These are phyloP conservation scores for Lactarius trivialis DNA, from an alignment of 768 basidiomycete genomes.

Conservation along the genomic window DNA sequence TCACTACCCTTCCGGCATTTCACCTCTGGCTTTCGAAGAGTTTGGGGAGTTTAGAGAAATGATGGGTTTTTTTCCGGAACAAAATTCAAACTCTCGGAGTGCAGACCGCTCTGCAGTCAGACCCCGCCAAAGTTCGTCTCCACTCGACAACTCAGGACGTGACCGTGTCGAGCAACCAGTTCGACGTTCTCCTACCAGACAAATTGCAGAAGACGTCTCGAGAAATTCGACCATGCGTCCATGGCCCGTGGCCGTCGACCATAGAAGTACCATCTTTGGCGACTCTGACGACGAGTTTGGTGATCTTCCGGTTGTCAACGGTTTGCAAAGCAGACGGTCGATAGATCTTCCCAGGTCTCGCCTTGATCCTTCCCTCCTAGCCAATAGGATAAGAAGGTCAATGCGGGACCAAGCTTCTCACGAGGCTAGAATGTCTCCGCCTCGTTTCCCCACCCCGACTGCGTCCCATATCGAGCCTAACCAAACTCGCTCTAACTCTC, in stretches of 20 bases:
- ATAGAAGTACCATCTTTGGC: not conserved
- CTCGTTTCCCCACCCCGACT: not conserved
- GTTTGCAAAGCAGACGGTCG: constrained; percentile 5
- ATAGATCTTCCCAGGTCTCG: constrained; percentile 13
- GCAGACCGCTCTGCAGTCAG: constrained; percentile 3
- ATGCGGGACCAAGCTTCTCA: constrained; percentile 2
- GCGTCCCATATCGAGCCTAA: not conserved
- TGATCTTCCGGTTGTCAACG: not conserved
- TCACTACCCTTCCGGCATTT: constrained; percentile 8
- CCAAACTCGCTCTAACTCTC: not conserved
- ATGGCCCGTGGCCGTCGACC: constrained; percentile 4
- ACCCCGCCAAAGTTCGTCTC: constrained; percentile 9
- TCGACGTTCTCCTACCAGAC: constrained; percentile 5
- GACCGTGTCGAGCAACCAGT: constrained; percentile 1
- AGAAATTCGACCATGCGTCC: constrained; percentile 2
- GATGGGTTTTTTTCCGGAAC: constrained; percentile 11
- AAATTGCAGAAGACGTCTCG: constrained; percentile 1
- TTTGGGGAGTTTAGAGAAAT: constrained; percentile 16
- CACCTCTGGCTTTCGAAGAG: constrained; percentile 10
- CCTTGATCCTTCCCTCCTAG: constrained; percentile 11
- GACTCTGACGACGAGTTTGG: constrained; percentile 17
- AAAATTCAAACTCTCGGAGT: constrained; percentile 3
- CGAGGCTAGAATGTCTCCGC: not conserved
- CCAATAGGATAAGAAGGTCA: constrained; percentile 15
- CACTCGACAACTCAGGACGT: constrained; percentile 6